Evolutionary conservation across 768 basidiomycete species (phyloP).

Genomic region (Tylopilus rubrobrunneus): DNA sequence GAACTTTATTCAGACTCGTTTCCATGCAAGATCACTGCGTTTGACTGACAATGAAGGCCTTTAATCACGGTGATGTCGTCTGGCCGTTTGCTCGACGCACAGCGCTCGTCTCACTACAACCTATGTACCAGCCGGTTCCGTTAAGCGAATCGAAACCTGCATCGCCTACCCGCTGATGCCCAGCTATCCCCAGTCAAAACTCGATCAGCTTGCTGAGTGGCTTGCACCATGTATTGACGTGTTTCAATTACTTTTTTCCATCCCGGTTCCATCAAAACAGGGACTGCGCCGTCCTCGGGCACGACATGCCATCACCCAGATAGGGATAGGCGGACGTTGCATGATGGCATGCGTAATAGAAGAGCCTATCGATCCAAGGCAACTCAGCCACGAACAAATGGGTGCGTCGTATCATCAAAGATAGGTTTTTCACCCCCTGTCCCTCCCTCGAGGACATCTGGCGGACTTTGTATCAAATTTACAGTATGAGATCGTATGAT

Average conservation of each 20-base stretch:
- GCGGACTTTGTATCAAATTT: background rate
- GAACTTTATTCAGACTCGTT: background rate
- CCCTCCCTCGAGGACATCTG: background rate
- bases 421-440: background rate
- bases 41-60: background rate
- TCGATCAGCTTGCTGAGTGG: background rate
- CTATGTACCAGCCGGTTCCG: background rate
- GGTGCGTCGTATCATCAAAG: background rate
- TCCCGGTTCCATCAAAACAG: conserved; percentile 2
- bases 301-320: background rate
- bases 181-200: background rate
- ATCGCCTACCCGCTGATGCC: background rate
- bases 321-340: background rate
- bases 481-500: background rate
- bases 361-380: background rate
- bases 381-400: background rate
- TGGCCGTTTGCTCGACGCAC: background rate
- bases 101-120: background rate
- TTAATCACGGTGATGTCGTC: conserved; percentile 5
- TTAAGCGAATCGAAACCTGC: background rate
- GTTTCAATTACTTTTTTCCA: background rate
- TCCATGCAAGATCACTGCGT: background rate
- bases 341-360: background rate
- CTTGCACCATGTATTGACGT: background rate
- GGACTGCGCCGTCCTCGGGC: background rate